A percentile compares a stretch with the other conserved stretches of the same genome.
Conservation (phyloP, 192 early-diverging fungal genomes). For the Glomus cerebriforme region DNA sequence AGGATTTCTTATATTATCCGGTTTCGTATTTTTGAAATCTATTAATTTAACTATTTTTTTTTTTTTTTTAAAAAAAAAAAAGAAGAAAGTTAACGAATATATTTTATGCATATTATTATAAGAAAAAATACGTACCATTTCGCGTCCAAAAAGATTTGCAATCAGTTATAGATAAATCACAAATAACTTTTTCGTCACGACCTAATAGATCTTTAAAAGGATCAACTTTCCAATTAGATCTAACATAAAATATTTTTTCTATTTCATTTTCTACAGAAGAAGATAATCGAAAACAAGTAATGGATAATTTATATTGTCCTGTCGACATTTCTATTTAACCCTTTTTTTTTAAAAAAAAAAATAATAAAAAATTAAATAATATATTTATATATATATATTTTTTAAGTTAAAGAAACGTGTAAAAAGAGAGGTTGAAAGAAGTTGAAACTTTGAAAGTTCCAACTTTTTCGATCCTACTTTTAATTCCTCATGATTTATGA, state of each 20-base stretch:
- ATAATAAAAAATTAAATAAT: no score
- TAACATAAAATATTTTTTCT: constrained; percentile 14
- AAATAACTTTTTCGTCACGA: constrained; percentile 11
- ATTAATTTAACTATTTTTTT: background rate
- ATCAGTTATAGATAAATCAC: constrained; percentile 10
- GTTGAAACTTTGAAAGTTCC: no score
- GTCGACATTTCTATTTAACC: background rate
- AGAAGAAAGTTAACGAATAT: background rate
- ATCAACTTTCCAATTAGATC: constrained; percentile 5
- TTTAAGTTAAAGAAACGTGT: no score
- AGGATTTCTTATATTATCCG: background rate
- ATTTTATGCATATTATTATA: background rate
- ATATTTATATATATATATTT: no score
- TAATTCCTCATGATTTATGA: no score
- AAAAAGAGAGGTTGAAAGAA: no score
- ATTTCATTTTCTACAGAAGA: background rate
- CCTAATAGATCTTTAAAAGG: background rate
- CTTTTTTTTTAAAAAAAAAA: no score
- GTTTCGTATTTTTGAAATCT: constrained; percentile 10
- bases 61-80: no score
- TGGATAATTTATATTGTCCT: background rate
- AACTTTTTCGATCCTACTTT: no score
- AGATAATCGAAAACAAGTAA: background rate
- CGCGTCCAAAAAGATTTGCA: constrained; percentile 8
- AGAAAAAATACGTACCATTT: background rate